These are phyloP conservation scores for Spergularia azorica DNA, from an alignment of 179 eudicot species.

Conservation along the genomic window DNA sequence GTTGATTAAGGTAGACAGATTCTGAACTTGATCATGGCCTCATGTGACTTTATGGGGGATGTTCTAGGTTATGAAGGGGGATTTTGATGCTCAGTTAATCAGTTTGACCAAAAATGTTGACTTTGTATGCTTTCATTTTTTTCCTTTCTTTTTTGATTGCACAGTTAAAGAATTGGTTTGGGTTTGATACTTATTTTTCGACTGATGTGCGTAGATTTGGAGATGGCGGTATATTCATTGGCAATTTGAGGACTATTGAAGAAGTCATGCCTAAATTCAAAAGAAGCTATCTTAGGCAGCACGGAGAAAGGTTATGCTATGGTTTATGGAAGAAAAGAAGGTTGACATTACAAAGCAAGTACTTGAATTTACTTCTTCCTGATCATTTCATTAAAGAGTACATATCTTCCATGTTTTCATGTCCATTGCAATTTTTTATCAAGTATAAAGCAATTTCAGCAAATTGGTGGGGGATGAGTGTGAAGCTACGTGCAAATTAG, in stretches of 20 bases:
- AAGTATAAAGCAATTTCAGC: no score
- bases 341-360: constrained; percentile 88
- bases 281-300: constrained; percentile 74
- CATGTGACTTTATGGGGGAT: no score
- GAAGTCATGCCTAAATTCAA: constrained; percentile 80
- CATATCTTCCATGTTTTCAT: no score
- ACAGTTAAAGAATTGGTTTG: constrained; percentile 78
- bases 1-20: no score
- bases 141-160: constrained; percentile 5
- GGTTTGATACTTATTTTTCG: constrained; percentile 78
- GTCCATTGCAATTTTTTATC: no score
- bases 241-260: constrained; percentile 80
- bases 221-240: constrained; percentile 86
- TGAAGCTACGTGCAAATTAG: no score
- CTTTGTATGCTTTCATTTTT: constrained; percentile 3
- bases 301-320: constrained; percentile 68
- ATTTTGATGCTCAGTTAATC: no score
- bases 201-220: constrained; percentile 93
- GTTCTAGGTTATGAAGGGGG: no score
- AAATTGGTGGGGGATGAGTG: no score
- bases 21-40: no score
- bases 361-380: not conserved
- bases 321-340: constrained; percentile 13
- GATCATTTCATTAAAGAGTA: not conserved
- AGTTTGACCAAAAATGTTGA: not conserved